Conservation (phyloP, 2,329 filamentous ascomycete genomes). For the Xylariales sp. region DNA sequence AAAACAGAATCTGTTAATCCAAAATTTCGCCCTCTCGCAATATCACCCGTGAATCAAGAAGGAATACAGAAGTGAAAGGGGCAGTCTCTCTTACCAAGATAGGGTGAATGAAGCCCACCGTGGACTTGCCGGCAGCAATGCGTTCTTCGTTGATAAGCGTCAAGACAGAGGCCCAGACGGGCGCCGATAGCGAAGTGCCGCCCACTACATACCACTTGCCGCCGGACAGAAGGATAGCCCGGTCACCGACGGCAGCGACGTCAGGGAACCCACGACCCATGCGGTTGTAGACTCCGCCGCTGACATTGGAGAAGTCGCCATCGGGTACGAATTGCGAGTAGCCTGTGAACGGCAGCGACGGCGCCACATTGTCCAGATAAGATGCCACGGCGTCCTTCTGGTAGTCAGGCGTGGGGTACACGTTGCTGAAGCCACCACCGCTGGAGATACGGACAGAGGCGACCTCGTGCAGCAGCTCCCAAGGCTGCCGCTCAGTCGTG, state of each 20-base stretch:
- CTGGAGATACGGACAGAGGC: conserved; percentile 24
- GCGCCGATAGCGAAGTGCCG: conserved; percentile 53
- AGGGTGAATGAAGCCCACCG: conserved; percentile 8
- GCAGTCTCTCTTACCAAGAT: conserved; percentile 3
- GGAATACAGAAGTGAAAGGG: no score
- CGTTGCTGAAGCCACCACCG: conserved; percentile 39
- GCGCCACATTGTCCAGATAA: conserved; percentile 29
- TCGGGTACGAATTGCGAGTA: conserved; percentile 18
- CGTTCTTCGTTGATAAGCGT: conserved; percentile 59
- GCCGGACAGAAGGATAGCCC: conserved; percentile 21
- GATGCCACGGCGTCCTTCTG: conserved; percentile 32
- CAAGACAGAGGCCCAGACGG: conserved; percentile 54
- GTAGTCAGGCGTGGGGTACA: conserved; percentile 35
- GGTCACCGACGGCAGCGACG: conserved; percentile 37
- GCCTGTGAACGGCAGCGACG: conserved; percentile 17
- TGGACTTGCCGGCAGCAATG: conserved; percentile 6
- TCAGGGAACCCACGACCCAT: conserved; percentile 33
- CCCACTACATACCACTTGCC: conserved; percentile 30
- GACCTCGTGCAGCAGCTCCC: no score
- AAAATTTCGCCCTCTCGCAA: no score
- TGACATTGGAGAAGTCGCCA: conserved; percentile 32
- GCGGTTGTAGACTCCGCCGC: conserved; percentile 27
- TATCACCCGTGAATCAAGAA: no score
- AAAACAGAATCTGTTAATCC: not conserved
- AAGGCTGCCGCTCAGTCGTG: no score